Conservation (phyloP, 2,329 filamentous ascomycete species). For the Aspergillus amoenus region DNA sequence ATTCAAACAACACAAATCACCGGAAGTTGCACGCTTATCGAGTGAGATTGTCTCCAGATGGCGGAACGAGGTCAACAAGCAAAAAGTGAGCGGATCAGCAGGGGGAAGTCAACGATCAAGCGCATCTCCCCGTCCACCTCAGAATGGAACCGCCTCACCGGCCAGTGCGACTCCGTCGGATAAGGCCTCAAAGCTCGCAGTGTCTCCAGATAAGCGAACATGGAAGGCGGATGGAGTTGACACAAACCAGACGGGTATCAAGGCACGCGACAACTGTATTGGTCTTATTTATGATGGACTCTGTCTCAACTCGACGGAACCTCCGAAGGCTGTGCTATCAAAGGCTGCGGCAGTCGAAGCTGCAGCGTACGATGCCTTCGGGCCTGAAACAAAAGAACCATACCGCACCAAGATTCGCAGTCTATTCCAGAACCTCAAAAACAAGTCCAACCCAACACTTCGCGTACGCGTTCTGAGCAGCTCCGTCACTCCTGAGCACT, state of each 20-base stretch:
- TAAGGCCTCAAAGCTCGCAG: slow-evolving; percentile 54
- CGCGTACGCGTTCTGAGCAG: slow-evolving; percentile 73
- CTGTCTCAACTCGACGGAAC: slow-evolving; percentile 62
- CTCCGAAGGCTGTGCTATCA: slow-evolving; percentile 65
- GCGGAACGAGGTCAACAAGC: slow-evolving; percentile 49
- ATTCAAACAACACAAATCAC: slow-evolving; percentile 75
- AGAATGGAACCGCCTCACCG: slow-evolving; percentile 55
- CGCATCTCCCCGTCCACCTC: slow-evolving; percentile 44
- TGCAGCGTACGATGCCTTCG: slow-evolving; percentile 69
- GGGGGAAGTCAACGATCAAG: slow-evolving; percentile 40
- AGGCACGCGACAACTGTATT: slow-evolving; percentile 77
- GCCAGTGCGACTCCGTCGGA: slow-evolving; percentile 46
- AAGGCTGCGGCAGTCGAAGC: slow-evolving; percentile 71
- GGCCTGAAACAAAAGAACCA: slow-evolving; percentile 66
- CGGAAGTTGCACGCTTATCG: slow-evolving; percentile 69
- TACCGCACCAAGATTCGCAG: slow-evolving; percentile 91
- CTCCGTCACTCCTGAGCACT: slow-evolving; percentile 68
- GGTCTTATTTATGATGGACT: slow-evolving; percentile 93
- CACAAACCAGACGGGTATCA: slow-evolving; percentile 70
- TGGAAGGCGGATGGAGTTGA: slow-evolving; percentile 80
- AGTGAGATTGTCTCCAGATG: slow-evolving; percentile 77
- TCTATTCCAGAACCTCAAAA: slow-evolving; percentile 92
- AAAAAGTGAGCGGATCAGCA: slow-evolving; percentile 44
- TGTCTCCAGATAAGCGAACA: slow-evolving; percentile 72
- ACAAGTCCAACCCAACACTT: slow-evolving; percentile 78